A percentile compares a stretch with the other conserved stretches of the same genome.
phyloP scores from a whole-genome alignment of 176 grass and related monocot genomes.

The Oropetium thomaeum region DNA sequence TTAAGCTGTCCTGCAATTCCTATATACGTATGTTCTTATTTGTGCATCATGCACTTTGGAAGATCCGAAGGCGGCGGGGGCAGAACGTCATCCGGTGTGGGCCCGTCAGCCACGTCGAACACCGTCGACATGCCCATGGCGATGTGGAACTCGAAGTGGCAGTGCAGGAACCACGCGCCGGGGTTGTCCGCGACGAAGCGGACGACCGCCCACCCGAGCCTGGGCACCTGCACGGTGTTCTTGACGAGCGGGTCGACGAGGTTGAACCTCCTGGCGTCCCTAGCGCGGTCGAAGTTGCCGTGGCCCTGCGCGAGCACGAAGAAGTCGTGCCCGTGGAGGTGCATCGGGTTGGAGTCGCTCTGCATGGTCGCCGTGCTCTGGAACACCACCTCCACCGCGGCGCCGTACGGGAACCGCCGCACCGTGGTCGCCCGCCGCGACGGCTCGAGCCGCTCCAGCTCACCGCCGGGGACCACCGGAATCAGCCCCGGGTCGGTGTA shows the following conservation, averaged over 20 bases:
- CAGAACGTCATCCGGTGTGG: background rate
- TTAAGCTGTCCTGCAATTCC: background rate
- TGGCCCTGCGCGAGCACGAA: background rate
- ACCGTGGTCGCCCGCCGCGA: background rate
- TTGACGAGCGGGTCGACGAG: background rate
- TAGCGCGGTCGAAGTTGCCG: slow-evolving; percentile 30
- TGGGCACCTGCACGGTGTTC: slow-evolving; percentile 22
- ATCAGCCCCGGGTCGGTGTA: background rate
- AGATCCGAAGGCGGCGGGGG: background rate
- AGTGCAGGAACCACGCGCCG: slow-evolving; percentile 4
- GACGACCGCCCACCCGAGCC: slow-evolving; percentile 23
- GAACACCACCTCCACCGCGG: background rate
- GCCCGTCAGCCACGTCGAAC: background rate
- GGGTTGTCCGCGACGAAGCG: slow-evolving; percentile 40
- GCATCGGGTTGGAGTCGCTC: slow-evolving; percentile 52
- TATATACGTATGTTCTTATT: background rate
- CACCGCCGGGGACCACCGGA: background rate
- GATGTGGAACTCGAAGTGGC: background rate
- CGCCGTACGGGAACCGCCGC: background rate
- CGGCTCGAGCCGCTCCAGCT: background rate
- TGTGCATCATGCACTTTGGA: background rate
- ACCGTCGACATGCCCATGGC: background rate
- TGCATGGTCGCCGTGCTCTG: slow-evolving; percentile 39
- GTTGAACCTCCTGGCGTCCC: slow-evolving; percentile 30
- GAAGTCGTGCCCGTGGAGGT: slow-evolving; percentile 34